phyloP scores from a whole-genome alignment of 352 stramenopile genomes.

The Phytophthora kernoviae region DNA sequence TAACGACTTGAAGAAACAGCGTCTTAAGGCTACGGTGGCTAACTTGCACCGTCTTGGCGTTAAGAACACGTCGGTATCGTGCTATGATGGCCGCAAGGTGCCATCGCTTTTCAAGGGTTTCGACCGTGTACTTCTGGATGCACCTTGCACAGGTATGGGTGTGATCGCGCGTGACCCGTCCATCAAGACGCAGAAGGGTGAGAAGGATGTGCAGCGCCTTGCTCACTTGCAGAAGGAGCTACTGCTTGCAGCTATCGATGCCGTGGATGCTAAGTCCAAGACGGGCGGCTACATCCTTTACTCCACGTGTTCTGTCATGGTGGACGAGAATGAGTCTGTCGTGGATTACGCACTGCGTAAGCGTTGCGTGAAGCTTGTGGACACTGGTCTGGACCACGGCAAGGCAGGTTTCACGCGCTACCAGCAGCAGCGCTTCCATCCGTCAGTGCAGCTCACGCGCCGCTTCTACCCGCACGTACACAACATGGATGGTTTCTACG shows the following conservation, averaged over 20 bases:
- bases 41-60: slow-evolving; percentile 99
- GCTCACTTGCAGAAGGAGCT: slow-evolving; percentile 99
- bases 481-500: slow-evolving; percentile 99
- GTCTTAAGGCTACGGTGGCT: slow-evolving; percentile 97
- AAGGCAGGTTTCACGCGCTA: slow-evolving; percentile 93
- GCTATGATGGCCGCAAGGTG: slow-evolving; percentile 97
- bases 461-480: slow-evolving; percentile 99
- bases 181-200: slow-evolving; percentile 98
- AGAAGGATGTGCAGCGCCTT: slow-evolving; percentile 90
- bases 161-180: slow-evolving; percentile 98
- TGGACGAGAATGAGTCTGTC: slow-evolving; percentile 96
- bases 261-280: slow-evolving; percentile 95
- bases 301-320: slow-evolving; percentile 97
- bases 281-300: slow-evolving; percentile 99
- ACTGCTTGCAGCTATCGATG: slow-evolving; percentile 98
- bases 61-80: slow-evolving; percentile 97
- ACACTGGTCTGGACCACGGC: slow-evolving; percentile 97
- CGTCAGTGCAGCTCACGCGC: slow-evolving; percentile 93
- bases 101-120: slow-evolving; percentile 96
- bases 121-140: slow-evolving; percentile 98
- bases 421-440: slow-evolving; percentile 98
- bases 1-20: slow-evolving; percentile 99
- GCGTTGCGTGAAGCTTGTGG: slow-evolving; percentile 98
- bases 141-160: slow-evolving; percentile 97
- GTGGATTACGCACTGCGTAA: slow-evolving; percentile 99